Evolutionary conservation across 2,329 filamentous ascomycete genomes (phyloP).

Genomic region (Alternaria conjuncta): DNA sequence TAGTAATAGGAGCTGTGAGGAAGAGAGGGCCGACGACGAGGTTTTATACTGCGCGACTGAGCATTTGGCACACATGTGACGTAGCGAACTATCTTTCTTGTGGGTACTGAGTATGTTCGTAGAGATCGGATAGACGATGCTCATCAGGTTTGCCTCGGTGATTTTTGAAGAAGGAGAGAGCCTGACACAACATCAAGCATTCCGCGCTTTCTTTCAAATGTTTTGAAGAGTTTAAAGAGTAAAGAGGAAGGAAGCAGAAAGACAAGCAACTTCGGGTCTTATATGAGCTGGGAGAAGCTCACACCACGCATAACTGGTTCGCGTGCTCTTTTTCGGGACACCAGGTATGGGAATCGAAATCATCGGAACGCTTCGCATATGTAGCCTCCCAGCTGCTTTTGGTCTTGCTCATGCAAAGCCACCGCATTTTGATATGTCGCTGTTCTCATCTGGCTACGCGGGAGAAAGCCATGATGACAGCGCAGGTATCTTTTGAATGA

Average conservation of each 20-base stretch:
- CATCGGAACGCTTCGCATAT: fast-evolving
- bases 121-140: neutral
- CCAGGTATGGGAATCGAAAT: neutral
- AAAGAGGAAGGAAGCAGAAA: neutral
- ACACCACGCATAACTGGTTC: too few relatives aligned
- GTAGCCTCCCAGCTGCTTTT: neutral
- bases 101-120: neutral
- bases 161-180: neutral
- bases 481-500: neutral
- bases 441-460: neutral
- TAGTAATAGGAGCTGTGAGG: neutral
- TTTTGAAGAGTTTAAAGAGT: too few relatives aligned
- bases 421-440: neutral
- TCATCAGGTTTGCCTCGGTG: too few relatives aligned
- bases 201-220: too few relatives aligned
- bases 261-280: neutral
- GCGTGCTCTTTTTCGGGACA: too few relatives aligned
- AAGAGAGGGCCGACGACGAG: neutral
- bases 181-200: too few relatives aligned
- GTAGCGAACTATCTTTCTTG: neutral
- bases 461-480: neutral
- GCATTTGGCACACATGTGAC: neutral
- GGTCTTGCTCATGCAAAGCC: neutral
- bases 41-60: neutral
- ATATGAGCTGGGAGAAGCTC: neutral